Base-by-base conservation (phyloP, 495 filamentous ascomycete species). In the Podospora anserina region DNA sequence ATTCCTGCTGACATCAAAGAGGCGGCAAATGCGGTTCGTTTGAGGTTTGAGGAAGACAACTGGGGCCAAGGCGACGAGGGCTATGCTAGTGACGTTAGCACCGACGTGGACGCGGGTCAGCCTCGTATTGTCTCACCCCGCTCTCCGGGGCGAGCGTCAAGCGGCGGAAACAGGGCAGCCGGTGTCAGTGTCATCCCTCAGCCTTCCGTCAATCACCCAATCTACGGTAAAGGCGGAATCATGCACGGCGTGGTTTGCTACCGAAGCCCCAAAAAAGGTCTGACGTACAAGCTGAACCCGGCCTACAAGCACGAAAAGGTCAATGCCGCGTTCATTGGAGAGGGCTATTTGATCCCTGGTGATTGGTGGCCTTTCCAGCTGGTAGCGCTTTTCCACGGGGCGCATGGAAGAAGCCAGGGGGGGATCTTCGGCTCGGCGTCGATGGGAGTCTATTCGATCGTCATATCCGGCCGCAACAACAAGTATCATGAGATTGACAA, bases 311-410 rank as follows among this genome's bases (percentile, higher is more conserved):
- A 67, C 23, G 59, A 66, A 49, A 66, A 72, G 44, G 58, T 55
- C 9, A n/a, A 68, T 5, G 67, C 77, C 1, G 78, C 78, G 5
- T 76, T 82, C 0, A 80, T 80, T 62, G 86, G 86, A 0, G 71
- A 82, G 54, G 87, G 87, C 64, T 71, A 73, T 4, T 70, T 85
- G 11, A 15, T 4, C 0, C 71, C 84, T 0, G 85, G 86, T 15
- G 71, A 74, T 49, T 88, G 86, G 85, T 88, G 78, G 74, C 83
- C 85, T 0, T 71, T 76, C 5, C 82, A 83, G n/a, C 72, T 78
- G 4, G 79, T 76, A 4, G 84, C 86, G 0, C 72, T 84, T 11
- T 78, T 78, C 28, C 80, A 82, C 53, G 86, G 86, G 13, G 85
- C 82, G 0, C 86, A 88, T 58, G 84, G 84, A 1, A 67, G 74